A percentile compares a stretch with the other conserved stretches of the same genome.
phyloP scores from a whole-genome alignment of 176 grass and related monocot genomes.

The Poa annua region DNA sequence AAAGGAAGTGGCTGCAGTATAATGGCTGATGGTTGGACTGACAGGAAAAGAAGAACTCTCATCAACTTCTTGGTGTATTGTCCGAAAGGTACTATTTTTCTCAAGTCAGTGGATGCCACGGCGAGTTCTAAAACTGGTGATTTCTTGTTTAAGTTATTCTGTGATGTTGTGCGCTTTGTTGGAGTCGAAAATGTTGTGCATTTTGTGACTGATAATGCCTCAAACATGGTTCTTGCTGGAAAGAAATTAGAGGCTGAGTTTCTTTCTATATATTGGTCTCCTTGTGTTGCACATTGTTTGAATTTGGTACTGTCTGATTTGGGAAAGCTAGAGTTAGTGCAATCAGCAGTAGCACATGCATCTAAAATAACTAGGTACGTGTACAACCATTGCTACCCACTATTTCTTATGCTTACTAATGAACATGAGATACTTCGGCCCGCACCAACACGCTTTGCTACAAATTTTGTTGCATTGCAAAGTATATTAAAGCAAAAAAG shows the following conservation, averaged over 20 bases:
- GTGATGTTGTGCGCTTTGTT: background rate
- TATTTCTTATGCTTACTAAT: background rate
- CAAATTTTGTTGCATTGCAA: conserved; percentile 35
- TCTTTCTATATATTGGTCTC: background rate
- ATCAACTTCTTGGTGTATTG: conserved; percentile 24
- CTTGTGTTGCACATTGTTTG: conserved; percentile 6
- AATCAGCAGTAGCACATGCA: background rate
- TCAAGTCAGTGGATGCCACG: conserved; percentile 25
- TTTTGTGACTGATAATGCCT: conserved; percentile 9
- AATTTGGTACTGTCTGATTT: conserved; percentile 2
- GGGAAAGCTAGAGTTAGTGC: background rate
- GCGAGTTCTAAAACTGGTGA: background rate
- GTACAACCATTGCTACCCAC: background rate
- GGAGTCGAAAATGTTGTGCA: conserved; percentile 9
- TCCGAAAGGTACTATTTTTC: background rate
- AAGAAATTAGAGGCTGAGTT: background rate
- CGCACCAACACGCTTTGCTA: conserved; percentile 16
- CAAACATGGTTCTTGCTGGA: background rate
- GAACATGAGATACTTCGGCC: background rate
- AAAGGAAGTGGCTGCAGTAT: conserved; percentile 30
- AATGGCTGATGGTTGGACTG: conserved; percentile 35
- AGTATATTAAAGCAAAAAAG: conserved; percentile 12
- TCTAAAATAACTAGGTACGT: background rate
- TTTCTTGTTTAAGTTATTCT: conserved; percentile 21
- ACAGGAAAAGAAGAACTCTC: background rate